Conservation (phyloP, 202 grass and related monocot species). For the Panicum virgatum region DNA sequence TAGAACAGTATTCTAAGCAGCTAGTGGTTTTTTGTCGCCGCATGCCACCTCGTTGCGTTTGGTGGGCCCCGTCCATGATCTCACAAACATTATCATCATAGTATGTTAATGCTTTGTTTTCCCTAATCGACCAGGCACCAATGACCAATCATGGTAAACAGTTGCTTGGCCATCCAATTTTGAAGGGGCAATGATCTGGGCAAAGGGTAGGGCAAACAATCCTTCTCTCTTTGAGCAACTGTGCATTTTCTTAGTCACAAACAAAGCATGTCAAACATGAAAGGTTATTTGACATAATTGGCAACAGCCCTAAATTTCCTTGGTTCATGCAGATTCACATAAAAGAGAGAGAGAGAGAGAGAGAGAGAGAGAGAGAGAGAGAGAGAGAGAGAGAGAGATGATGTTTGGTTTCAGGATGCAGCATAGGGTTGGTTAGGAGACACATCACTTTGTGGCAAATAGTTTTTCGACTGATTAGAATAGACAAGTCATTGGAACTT, state of each 20-base stretch:
- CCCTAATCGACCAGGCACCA: neutral
- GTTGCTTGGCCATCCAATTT: neutral
- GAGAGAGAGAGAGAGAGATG: neutral
- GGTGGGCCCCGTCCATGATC: neutral
- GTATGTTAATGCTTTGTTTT: too few relatives aligned
- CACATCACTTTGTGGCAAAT: neutral
- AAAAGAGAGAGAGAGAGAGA: too few relatives aligned
- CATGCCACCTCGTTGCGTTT: neutral
- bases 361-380: too few relatives aligned
- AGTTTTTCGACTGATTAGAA: neutral
- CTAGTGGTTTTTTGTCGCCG: neutral
- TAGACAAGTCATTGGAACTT: neutral
- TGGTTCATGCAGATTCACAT: neutral
- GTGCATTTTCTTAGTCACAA: neutral
- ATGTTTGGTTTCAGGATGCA: neutral
- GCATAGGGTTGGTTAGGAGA: neutral
- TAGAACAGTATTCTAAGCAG: too few relatives aligned
- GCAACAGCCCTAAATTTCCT: neutral
- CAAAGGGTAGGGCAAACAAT: neutral
- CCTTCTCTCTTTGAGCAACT: neutral
- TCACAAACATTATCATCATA: slow-evolving; percentile 11
- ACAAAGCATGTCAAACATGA: neutral
- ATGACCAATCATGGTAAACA: neutral
- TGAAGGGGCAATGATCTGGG: neutral
- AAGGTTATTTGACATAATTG: neutral